Percentiles rank a stretch among this genome's conserved stretches.
Conservation (phyloP, 108 stramenopile species). For the Fragilariopsis cylindrus region DNA sequence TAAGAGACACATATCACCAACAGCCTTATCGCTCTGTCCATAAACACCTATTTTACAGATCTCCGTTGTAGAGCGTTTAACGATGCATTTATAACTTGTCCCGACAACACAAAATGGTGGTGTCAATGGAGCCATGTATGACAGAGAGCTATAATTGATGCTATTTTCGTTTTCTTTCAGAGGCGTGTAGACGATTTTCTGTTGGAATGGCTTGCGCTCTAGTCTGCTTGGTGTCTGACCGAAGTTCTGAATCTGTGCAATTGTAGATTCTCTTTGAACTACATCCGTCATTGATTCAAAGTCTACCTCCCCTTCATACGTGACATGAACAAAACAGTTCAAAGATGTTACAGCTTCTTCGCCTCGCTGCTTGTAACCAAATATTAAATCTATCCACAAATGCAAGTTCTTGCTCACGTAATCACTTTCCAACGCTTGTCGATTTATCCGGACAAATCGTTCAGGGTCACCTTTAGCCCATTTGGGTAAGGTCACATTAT, state of each 20-base stretch:
- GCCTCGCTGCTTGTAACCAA: constrained; percentile 94
- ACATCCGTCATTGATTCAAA: constrained; percentile 87
- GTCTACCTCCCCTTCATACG: constrained; percentile 97
- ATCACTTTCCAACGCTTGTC: constrained; percentile 90
- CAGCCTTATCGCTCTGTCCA: constrained; percentile 68
- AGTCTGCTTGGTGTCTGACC: constrained; percentile 96
- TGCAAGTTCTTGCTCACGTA: constrained; percentile 92
- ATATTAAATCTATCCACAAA: constrained; percentile 96
- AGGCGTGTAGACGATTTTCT: constrained; percentile 44
- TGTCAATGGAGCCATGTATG: constrained; percentile 81
- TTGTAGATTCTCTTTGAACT: constrained; percentile 88
- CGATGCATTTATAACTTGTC: constrained; percentile 75
- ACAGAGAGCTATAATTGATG: constrained; percentile 83
- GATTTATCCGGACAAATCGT: constrained; percentile 83
- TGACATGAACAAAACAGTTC: constrained; percentile 97
- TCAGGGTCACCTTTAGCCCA: constrained; percentile 93
- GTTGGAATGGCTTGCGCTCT: constrained; percentile 77
- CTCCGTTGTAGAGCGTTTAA: constrained; percentile 58
- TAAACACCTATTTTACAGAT: constrained; percentile 69
- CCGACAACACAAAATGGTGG: constrained; percentile 96
- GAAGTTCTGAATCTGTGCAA: constrained; percentile 97
- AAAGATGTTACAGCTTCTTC: constrained; percentile 78
- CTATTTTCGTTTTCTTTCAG: constrained; percentile 58
- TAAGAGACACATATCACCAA: constrained; percentile 84
- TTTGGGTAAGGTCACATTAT: constrained; percentile 89